Conservation (phyloP, 306 rosid species). For the Lagenaria siceraria region DNA sequence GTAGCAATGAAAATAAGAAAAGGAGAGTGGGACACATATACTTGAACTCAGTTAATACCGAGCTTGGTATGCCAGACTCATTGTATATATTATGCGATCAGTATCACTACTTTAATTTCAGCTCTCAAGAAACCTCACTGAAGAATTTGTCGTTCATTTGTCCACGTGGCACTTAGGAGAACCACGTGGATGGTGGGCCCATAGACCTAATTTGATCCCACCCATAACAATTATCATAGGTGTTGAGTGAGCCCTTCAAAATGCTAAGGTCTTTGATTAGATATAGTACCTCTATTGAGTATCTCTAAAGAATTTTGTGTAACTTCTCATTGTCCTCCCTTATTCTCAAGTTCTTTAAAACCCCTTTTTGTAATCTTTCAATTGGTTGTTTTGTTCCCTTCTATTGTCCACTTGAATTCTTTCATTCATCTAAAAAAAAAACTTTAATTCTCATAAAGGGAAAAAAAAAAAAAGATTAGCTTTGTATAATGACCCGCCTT, state of each 20-base stretch:
- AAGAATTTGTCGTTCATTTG: background rate
- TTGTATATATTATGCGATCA: background rate
- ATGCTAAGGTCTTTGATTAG: background rate
- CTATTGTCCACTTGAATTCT: no score
- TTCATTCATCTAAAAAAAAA: no score
- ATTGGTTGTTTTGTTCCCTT: background rate
- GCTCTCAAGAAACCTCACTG: background rate
- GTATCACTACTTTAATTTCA: no score
- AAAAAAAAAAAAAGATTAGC: background rate
- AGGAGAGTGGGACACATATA: background rate
- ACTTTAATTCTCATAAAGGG: no score
- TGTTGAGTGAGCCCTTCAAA: background rate
- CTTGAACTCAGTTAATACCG: background rate
- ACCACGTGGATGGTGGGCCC: background rate
- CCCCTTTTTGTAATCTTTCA: background rate
- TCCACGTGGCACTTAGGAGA: no score
- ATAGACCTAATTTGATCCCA: background rate
- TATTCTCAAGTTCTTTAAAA: background rate
- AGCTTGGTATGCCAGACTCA: no score
- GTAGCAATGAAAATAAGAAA: no score
- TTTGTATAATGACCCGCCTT: conserved; percentile 7
- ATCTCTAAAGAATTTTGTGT: background rate
- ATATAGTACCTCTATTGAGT: background rate
- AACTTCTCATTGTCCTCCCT: background rate
- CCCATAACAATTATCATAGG: background rate